Base-by-base conservation (phyloP, 352 stramenopile genomes). In the Albugo laibachii region DNA sequence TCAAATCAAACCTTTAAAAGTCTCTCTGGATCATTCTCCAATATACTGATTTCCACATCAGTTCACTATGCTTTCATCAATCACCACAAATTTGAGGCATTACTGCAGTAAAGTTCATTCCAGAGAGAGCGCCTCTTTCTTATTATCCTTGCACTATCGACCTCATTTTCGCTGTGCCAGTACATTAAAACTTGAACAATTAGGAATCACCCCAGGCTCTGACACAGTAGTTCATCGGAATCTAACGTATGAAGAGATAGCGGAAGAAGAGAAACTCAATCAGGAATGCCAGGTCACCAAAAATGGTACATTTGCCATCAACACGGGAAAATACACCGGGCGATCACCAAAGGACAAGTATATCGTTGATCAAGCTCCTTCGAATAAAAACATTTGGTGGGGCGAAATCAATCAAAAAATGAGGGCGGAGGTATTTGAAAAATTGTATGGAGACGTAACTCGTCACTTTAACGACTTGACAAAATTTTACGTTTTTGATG, bases 321-420 rank as follows among this genome's bases (percentile, higher is more conserved):
- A 98, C 64, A 99, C 95, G 45, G 94, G 95, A 53, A 97, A 97
- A 63, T 99, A 97, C 71, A 98, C 95, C 15, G 95, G 95, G 53
- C 86, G 94, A 46, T 97, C 88, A 58, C 95, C 95, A 48, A 96
- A 97, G 72, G 94, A 99, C 75, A 98, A 97, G 70, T 99, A 86
- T 70, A 87, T 98, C 49, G 95, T 99, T 18, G 76, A 95, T 56
- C 88, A 97, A 61, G 60, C 59, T 36, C 80, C 80, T 20, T 91
- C 72, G 42, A 93, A 77, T 43, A 78, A 93, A 52, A 92, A 97
- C 63, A 91, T 99, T 55, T 96, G 95, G 74, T 99, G 93, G 92
- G 92, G 93, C 15, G 74, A 94, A 42, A 87, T 98, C 52, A 99
- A 98, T 72, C 82, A 96, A 52, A 73, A 85, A 31, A 95, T 95